Percentiles rank a stretch among this genome's conserved stretches.
Conservation (phyloP, 306 rosid genomes). For the Leucaena leucocephala region DNA sequence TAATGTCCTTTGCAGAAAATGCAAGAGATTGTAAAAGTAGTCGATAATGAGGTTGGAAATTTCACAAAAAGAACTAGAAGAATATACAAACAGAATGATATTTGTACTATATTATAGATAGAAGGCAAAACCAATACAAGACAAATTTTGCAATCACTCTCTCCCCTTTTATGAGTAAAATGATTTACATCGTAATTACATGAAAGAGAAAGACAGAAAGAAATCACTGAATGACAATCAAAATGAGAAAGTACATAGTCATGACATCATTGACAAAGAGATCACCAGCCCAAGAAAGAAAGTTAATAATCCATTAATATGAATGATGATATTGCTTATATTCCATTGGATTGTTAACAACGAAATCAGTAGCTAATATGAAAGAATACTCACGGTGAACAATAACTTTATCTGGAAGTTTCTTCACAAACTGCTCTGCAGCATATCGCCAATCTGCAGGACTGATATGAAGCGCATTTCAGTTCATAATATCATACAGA, state of each 20-base stretch:
- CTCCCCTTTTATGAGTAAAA: not conserved
- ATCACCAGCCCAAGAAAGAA: constrained; percentile 12
- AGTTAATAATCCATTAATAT: not conserved
- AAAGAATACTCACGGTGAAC: constrained; percentile 75
- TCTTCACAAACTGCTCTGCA: constrained; percentile 72
- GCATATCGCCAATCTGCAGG: constrained; percentile 90
- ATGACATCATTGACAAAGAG: constrained; percentile 25
- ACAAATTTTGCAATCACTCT: not conserved
- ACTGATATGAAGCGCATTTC: constrained; percentile 48
- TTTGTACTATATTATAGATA: not conserved
- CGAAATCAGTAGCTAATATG: constrained; percentile 24
- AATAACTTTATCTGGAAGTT: constrained; percentile 79
- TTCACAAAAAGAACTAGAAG: constrained; percentile 5
- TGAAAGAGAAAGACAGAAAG: constrained; percentile 4
- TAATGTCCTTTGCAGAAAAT: constrained; percentile 11
- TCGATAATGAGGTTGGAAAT: constrained; percentile 1
- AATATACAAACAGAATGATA: constrained; percentile 15
- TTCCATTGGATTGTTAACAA: constrained; percentile 4
- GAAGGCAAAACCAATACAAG: not conserved
- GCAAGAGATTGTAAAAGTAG: constrained; percentile 1
- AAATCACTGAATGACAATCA: constrained; percentile 2
- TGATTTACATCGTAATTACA: not conserved
- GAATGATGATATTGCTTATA: constrained; percentile 5
- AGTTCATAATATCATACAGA: constrained; percentile 4
- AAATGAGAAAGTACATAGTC: constrained; percentile 19